Base-by-base conservation (phyloP, 1,284 basidiomycete species). In the Tremellales sp. region DNA sequence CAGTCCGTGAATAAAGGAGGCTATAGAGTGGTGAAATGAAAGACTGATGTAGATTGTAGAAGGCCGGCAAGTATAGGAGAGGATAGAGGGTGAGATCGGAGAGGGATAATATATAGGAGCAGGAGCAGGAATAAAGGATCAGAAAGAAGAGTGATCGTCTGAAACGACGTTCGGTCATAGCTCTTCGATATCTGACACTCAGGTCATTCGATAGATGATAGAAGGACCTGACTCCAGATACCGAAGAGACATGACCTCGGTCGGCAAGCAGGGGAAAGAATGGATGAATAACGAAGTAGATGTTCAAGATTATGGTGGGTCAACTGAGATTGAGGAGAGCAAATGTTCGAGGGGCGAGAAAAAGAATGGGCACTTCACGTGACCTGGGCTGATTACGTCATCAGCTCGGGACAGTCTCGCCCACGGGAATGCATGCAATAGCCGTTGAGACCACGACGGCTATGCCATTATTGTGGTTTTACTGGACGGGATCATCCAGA, bases 1-100 rank as follows among this genome's bases (percentile, higher is more conserved):
- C 48, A 51, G 65, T 60, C 58, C 66, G 66, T 68, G 66, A 66
- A 68, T 68, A 68, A 64, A 64, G 56, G 55, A 53, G 63, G 62
- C 62, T 3, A 35, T 25, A 40, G 34, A 33, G 37, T 33, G 24
- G 43, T 31, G 18, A 43, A 13, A 34, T 35, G 18, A 38, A 21
- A 35, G 24, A 21, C 26, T 22, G 22, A 42, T 12, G 41, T 42
- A 25, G 24, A 19, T 24, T 28, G 45, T 24, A 38, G 14, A 28
- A 29, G 36, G 33, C 46, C 18, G 33, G 43, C 32, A 18, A 24
- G 21, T 24, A 38, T 14, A 38, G 43, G 26, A 28, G 35, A 36
- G 34, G 32, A 25, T 22, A 41, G 32, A 19, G 44, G 21, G 8
- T 28, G 43, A 31, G 13, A 40, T 16, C 10, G 22, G 19, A 24